Conservation (phyloP, 805 yeast genomes). For the Sugiyamaella floridensis region DNA sequence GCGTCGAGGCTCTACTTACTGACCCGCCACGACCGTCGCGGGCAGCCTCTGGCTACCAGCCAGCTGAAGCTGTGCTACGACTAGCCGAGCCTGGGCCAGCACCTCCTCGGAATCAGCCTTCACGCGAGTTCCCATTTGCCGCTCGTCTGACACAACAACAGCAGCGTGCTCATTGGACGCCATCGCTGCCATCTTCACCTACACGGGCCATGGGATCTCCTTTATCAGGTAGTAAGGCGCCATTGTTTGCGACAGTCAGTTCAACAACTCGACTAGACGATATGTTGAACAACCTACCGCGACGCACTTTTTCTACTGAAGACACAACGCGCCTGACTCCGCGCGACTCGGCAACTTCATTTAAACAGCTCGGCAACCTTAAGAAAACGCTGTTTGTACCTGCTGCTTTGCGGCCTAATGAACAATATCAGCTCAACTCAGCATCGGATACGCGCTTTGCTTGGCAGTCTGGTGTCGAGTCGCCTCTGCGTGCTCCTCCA, state of each 20-base stretch:
- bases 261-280: not conserved
- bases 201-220: constrained; percentile 3
- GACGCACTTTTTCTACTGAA: constrained; percentile 6
- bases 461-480: not conserved
- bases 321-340: constrained; percentile 11
- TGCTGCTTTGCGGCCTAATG: constrained; percentile 64
- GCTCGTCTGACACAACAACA: not conserved
- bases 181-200: constrained; percentile 13
- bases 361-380: constrained; percentile 71
- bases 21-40: not conserved
- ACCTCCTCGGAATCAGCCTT: not conserved
- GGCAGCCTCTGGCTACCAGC: not conserved
- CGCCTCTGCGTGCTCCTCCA: constrained; percentile 25
- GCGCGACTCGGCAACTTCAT: constrained; percentile 19
- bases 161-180: not conserved
- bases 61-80: not conserved
- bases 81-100: constrained; percentile 5
- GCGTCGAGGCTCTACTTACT: not conserved
- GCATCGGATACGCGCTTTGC: not conserved
- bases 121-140: not conserved
- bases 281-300: constrained; percentile 3
- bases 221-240: not conserved
- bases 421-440: not conserved
- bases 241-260: not conserved
- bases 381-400: constrained; percentile 86